These are phyloP conservation scores for Porphyra umbilicalis DNA, from an alignment of 31 red algal genomes.

Conservation along the genomic window DNA sequence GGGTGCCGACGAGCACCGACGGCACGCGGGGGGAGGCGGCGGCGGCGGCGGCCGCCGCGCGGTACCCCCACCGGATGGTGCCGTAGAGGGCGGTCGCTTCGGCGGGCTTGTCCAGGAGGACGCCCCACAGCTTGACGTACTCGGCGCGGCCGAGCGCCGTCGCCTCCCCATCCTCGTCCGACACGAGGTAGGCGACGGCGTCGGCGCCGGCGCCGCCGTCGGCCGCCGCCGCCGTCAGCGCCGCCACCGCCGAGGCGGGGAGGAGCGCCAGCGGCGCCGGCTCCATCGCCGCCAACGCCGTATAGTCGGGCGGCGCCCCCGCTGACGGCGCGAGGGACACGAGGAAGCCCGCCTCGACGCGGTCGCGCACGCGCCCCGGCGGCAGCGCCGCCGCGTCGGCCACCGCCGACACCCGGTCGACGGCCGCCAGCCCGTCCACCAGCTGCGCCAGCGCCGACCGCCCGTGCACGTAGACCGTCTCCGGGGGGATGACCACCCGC, in stretches of 20 bases:
- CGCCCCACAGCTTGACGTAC: background rate
- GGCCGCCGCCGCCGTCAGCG: background rate
- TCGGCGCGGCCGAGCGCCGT: background rate
- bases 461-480: background rate
- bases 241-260: background rate
- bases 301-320: background rate
- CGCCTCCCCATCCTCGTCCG: background rate
- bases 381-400: background rate
- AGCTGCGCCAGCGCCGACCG: background rate
- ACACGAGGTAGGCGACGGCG: background rate
- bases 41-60: background rate
- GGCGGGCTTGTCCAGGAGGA: background rate
- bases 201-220: no score
- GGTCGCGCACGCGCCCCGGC: background rate
- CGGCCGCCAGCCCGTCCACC: background rate
- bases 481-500: background rate
- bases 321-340: background rate
- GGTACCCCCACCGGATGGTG: background rate
- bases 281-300: background rate
- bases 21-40: background rate
- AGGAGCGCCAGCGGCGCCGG: background rate
- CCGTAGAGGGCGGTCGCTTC: background rate
- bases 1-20: background rate
- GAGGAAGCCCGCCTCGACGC: background rate
- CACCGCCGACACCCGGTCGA: background rate